These are phyloP conservation scores for Ascochyta fabae DNA, from an alignment of 2,329 filamentous ascomycete species.

Conservation along the genomic window DNA sequence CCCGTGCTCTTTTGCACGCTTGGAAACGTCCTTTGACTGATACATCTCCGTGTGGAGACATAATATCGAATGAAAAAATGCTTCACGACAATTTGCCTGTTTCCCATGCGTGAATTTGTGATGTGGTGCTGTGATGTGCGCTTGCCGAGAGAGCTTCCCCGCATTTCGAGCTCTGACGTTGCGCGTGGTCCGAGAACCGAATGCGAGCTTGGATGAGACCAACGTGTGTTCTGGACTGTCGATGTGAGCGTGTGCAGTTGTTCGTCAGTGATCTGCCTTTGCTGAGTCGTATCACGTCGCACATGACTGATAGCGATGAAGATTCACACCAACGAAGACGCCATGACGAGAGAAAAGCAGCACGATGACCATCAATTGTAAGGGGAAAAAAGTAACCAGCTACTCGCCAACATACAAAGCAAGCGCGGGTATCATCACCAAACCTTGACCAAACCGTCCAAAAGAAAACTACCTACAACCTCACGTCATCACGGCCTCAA, in stretches of 20 bases:
- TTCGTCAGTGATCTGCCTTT: too few relatives aligned
- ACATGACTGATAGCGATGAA: too few relatives aligned
- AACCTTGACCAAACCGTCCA: neutral
- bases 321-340: too few relatives aligned
- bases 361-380: too few relatives aligned
- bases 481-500: neutral
- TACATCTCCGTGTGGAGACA: constrained; percentile 47
- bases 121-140: constrained; percentile 19
- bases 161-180: constrained; percentile 16
- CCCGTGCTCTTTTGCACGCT: constrained; percentile 21
- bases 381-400: neutral
- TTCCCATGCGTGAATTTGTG: constrained; percentile 13
- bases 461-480: neutral
- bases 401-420: neutral
- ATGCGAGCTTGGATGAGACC: too few relatives aligned
- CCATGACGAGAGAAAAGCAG: too few relatives aligned
- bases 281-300: too few relatives aligned
- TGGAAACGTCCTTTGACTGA: constrained; percentile 46
- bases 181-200: neutral
- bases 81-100: constrained; percentile 41
- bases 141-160: constrained; percentile 20
- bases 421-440: neutral
- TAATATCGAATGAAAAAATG: constrained; percentile 44
- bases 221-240: too few relatives aligned
- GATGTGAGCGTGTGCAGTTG: too few relatives aligned